Evolutionary conservation across 1,284 basidiomycete species (phyloP), one percentile per base, ranked within the genome.

Genomic region (Cryptococcus sp.): DNA sequence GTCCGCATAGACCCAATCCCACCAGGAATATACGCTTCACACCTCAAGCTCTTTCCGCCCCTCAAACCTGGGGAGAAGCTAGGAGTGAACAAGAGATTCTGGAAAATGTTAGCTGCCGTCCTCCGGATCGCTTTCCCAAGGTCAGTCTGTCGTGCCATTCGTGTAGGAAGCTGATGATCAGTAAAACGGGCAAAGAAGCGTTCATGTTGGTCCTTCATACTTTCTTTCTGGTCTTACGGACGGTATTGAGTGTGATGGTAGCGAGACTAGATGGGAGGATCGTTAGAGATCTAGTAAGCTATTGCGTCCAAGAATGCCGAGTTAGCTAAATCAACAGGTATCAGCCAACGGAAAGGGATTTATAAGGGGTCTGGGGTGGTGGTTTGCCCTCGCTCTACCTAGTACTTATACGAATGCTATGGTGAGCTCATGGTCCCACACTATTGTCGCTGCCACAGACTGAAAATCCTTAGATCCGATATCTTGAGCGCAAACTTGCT

Each of bases 331-430:
- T 48, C 45, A 9, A 23, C 53, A 82, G 81, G 79, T 89, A 45
- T 89, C 86, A 28, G 91, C 90, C 0, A 85, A 97, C 66, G 87
- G 84, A 0, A 81, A 80, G 49, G 91, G 91, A 0, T 97, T 98
- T 74, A 58, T 91, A 14, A 82, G 81, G 47, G 92, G 92, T 0
- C 76, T 98, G 0, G 87, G 81, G 0, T 79, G 91, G 54, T 98
- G 93, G 93, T 96, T 94, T 67, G 76, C 84, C 5, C 80, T 98
- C 7, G 90, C 91, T 0, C 80, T 98, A 23, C 93, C 94, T 0
- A 91, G 88, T 65, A 93, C 91, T 18, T 94, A 93, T 69, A 98
- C 93, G 0, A 98, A 98, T 70, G 86, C 90, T 1, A 93, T 98
- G 90, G 87, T 87, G 45, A 44, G 55, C 48, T 46, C 31, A 44